phyloP scores from a whole-genome alignment of 306 rosid genomes.

The Echinosophora koreensis region DNA sequence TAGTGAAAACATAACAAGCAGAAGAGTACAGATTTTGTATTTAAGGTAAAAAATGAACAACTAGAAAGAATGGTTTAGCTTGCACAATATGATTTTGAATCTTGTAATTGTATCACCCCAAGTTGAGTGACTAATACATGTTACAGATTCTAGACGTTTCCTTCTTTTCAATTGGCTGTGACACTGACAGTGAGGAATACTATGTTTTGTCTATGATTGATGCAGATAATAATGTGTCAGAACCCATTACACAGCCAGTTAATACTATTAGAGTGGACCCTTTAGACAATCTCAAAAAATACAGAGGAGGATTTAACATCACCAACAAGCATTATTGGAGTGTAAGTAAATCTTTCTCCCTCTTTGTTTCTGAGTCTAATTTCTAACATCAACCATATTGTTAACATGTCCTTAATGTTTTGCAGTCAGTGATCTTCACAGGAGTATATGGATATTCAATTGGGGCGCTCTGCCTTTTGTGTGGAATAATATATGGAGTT shows the following conservation, averaged over 20 bases:
- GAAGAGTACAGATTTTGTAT: neutral
- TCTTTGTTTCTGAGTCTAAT: constrained; percentile 1
- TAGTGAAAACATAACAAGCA: neutral
- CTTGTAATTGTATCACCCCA: neutral
- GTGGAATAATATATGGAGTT: constrained; percentile 68
- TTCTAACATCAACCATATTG: constrained; percentile 4
- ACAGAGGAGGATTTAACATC: constrained; percentile 81
- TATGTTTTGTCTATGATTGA: constrained; percentile 42
- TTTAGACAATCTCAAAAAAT: constrained; percentile 61
- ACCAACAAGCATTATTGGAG: constrained; percentile 90
- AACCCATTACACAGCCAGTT: constrained; percentile 48
- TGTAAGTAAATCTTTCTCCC: constrained; percentile 69
- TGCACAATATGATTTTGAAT: constrained; percentile 1
- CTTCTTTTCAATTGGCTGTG: constrained; percentile 14
- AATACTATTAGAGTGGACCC: constrained; percentile 77
- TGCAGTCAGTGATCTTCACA: constrained; percentile 74
- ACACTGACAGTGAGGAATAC: constrained; percentile 25
- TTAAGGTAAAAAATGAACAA: constrained; percentile 3
- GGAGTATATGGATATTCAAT: constrained; percentile 78
- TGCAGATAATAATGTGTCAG: constrained; percentile 50
- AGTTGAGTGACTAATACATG: neutral
- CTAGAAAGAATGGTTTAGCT: constrained; percentile 1
- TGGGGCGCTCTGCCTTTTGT: constrained; percentile 68
- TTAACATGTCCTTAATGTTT: constrained; percentile 39
- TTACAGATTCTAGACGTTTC: neutral